phyloP scores from a whole-genome alignment of 169 alveolate genomes.

The Plasmodium berghei region DNA sequence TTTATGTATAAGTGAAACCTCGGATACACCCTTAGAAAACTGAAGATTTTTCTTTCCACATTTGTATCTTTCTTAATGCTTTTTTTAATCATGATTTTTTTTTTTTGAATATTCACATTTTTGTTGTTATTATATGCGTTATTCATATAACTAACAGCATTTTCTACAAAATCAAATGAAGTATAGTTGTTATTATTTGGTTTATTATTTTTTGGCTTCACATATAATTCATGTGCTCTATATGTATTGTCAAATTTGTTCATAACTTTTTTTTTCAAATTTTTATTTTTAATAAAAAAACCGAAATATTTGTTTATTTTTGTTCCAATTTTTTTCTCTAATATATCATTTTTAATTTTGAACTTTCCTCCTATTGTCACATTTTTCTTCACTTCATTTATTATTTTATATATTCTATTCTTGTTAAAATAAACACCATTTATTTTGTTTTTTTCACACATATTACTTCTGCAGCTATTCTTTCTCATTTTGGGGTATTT shows the following conservation, averaged over 20 bases:
- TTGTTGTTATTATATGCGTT: not conserved
- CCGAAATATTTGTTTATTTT: slow-evolving; percentile 30
- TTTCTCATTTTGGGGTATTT: not conserved
- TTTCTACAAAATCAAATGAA: not conserved
- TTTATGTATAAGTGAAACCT: not conserved
- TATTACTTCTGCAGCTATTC: not conserved
- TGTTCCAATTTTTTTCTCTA: slow-evolving; percentile 24
- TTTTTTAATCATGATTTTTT: not conserved
- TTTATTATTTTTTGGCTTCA: not conserved
- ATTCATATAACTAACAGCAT: not conserved
- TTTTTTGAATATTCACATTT: not conserved
- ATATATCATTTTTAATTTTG: slow-evolving; percentile 20
- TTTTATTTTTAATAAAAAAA: not conserved
- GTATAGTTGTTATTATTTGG: not conserved
- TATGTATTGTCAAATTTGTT: not conserved
- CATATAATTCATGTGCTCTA: not conserved
- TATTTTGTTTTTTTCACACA: not conserved
- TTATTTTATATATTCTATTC: slow-evolving; percentile 32
- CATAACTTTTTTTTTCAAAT: not conserved
- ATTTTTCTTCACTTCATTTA: slow-evolving; percentile 44
- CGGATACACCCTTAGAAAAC: too few relatives aligned
- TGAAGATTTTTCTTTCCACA: not conserved
- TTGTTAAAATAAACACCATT: slow-evolving; percentile 16
- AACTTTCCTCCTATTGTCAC: slow-evolving; percentile 36
- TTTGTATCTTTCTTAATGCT: not conserved